phyloP scores from a whole-genome alignment of 2,329 filamentous ascomycete species.

The Hypoxylon rubiginosum region DNA sequence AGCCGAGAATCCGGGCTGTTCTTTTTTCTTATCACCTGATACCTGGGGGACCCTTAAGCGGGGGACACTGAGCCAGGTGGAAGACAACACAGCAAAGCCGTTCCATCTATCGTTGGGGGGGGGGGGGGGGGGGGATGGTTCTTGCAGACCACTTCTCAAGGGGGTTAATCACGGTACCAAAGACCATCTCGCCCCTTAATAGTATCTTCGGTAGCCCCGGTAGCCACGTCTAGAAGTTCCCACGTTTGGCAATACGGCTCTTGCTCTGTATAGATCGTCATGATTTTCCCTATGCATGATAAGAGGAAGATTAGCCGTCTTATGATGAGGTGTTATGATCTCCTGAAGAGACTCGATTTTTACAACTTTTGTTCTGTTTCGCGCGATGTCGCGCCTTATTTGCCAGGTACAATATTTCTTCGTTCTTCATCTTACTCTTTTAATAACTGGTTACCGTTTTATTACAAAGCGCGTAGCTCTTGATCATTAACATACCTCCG shows the following conservation, averaged over 20 bases:
- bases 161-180: slow-evolving; percentile 2
- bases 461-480: too few species aligned
- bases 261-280: too few species aligned
- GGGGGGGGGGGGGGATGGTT: slow-evolving; percentile 14
- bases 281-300: too few species aligned
- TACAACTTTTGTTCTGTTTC: background rate
- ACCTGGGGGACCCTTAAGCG: slow-evolving; percentile 11
- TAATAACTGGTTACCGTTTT: too few species aligned
- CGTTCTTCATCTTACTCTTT: too few species aligned
- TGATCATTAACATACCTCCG: too few species aligned
- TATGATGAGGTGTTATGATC: too few species aligned
- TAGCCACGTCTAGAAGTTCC: background rate
- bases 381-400: too few species aligned
- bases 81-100: slow-evolving; percentile 20
- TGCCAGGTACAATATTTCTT: too few species aligned
- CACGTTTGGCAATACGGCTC: background rate
- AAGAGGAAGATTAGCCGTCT: too few species aligned
- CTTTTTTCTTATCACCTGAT: slow-evolving; percentile 26
- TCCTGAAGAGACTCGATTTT: background rate
- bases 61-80: slow-evolving; percentile 18
- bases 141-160: slow-evolving; percentile 9
- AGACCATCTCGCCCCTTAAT: slow-evolving; percentile 3
- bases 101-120: slow-evolving; percentile 11
- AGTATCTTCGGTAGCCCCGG: background rate
- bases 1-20: slow-evolving; percentile 7